These are phyloP conservation scores for Hevea brasiliensis DNA, from an alignment of 345 rosid species.

Conservation along the genomic window DNA sequence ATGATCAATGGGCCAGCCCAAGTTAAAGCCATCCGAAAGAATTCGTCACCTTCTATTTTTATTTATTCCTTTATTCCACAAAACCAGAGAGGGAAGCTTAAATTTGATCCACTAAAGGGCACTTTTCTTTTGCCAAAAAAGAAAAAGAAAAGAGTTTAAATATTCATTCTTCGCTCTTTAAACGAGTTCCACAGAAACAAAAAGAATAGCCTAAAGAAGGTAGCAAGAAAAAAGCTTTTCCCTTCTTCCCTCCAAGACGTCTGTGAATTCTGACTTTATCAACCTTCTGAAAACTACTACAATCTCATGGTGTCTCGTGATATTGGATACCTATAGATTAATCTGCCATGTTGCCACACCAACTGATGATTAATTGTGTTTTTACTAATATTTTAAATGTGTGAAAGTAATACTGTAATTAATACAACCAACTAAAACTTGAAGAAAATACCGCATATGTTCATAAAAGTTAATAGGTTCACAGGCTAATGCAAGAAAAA, in stretches of 20 bases:
- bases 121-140: not conserved
- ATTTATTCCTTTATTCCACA: too few species aligned
- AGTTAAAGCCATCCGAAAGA: not conserved
- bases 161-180: too few species aligned
- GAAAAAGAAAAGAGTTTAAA: too few species aligned
- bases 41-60: not conserved
- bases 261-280: not conserved
- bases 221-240: not conserved
- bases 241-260: not conserved
- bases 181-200: too few species aligned
- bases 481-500: not conserved
- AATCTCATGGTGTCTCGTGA: conserved; percentile 2
- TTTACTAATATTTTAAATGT: too few species aligned
- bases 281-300: not conserved
- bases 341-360: not conserved
- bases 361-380: too few species aligned
- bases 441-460: too few species aligned
- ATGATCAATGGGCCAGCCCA: not conserved
- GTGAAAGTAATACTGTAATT: too few species aligned
- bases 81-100: not conserved
- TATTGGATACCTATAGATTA: not conserved
- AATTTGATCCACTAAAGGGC: not conserved
- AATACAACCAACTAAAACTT: too few species aligned
- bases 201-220: not conserved
- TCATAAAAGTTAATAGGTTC: not conserved